phyloP scores from a whole-genome alignment of 2,329 filamentous ascomycete genomes.

The Fusarium phyllophilum region DNA sequence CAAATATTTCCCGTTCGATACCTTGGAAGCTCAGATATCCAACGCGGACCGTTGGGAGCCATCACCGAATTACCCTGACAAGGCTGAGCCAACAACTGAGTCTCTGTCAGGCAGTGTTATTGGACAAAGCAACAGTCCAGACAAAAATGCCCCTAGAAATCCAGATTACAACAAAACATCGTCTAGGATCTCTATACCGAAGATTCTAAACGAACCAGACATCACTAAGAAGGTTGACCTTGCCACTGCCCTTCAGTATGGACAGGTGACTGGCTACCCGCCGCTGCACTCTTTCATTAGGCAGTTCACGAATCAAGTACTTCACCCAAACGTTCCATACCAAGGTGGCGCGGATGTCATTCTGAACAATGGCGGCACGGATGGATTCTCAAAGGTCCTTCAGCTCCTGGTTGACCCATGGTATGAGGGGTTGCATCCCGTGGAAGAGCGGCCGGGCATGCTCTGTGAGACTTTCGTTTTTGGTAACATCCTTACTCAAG shows the following conservation, averaged over 20 bases:
- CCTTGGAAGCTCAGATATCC: constrained; percentile 83
- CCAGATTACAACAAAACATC: constrained; percentile 53
- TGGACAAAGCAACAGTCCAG: background rate
- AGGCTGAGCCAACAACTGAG: constrained; percentile 31
- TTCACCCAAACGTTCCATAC: constrained; percentile 87
- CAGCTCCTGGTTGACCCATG: constrained; percentile 81
- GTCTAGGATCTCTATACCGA: constrained; percentile 75
- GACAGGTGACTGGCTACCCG: constrained; percentile 82
- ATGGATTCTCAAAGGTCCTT: constrained; percentile 83
- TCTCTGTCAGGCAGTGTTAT: background rate
- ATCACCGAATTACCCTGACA: constrained; percentile 67
- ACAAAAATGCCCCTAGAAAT: constrained; percentile 5
- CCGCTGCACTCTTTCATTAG: constrained; percentile 81
- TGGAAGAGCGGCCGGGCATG: constrained; percentile 77
- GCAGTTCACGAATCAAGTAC: constrained; percentile 77
- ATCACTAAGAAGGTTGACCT: constrained; percentile 79
- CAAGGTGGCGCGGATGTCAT: constrained; percentile 79
- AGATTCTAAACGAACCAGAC: constrained; percentile 67
- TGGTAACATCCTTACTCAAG: constrained; percentile 77
- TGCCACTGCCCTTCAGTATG: constrained; percentile 86
- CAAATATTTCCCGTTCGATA: constrained; percentile 89
- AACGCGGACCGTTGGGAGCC: constrained; percentile 79
- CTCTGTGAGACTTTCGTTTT: constrained; percentile 85
- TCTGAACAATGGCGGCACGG: constrained; percentile 83
- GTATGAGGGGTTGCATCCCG: constrained; percentile 73